Conservation (phyloP, 257 asterid species). For the Solanum rostratum region DNA sequence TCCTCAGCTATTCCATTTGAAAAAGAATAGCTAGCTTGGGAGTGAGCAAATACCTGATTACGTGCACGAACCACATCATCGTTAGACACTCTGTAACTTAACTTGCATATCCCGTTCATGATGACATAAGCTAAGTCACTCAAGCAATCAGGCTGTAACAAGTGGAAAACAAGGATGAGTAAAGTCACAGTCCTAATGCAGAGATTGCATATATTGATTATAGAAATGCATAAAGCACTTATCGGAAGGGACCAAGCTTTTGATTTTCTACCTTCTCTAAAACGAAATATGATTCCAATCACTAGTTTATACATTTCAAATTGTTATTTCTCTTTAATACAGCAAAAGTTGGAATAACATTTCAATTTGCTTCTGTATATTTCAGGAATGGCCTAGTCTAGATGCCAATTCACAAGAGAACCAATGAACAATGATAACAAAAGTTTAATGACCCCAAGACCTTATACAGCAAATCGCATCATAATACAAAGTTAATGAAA, state of each 20-base stretch:
- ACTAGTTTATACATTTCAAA: neutral
- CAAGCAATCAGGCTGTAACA: slow-evolving; percentile 70
- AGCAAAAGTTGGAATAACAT: neutral
- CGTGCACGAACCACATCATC: slow-evolving; percentile 75
- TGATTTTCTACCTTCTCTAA: neutral
- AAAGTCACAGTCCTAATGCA: neutral
- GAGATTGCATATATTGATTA: neutral
- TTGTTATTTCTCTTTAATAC: neutral
- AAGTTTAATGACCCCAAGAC: neutral
- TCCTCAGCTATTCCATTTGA: neutral
- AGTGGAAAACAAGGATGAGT: neutral
- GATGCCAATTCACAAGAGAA: neutral
- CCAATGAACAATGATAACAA: neutral
- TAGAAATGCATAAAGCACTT: neutral
- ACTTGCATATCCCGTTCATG: slow-evolving; percentile 61
- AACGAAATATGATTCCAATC: neutral
- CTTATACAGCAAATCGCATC: neutral
- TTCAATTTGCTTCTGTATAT: neutral
- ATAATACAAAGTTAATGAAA: neutral
- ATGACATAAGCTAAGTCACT: slow-evolving; percentile 67
- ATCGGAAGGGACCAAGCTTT: neutral
- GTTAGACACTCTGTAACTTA: slow-evolving; percentile 59
- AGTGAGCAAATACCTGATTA: slow-evolving; percentile 43
- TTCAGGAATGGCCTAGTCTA: neutral
- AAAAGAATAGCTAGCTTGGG: neutral